Conservation (phyloP, 768 basidiomycete genomes). For the Trametes meyenii region DNA sequence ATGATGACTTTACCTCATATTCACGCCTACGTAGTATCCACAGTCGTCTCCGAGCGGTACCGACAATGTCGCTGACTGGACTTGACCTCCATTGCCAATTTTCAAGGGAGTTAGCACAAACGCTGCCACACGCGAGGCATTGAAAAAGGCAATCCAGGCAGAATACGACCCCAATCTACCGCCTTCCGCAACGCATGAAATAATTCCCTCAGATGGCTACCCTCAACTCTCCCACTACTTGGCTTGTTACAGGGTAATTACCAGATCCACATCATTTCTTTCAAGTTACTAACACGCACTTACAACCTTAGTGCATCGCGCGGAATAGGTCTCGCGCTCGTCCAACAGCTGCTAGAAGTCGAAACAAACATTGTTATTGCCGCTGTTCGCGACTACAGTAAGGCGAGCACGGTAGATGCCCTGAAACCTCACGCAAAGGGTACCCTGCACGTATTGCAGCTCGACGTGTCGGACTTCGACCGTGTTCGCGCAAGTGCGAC, state of each 20-base stretch:
- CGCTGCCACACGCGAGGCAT: too few relatives aligned
- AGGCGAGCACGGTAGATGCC: slow-evolving; percentile 25
- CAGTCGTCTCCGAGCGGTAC: too few relatives aligned
- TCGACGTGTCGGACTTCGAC: slow-evolving; percentile 33
- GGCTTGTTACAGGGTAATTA: not conserved
- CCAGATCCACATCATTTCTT: not conserved
- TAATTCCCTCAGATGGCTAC: not conserved
- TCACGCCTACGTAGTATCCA: too few relatives aligned
- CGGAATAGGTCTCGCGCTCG: slow-evolving; percentile 35
- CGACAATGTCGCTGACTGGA: too few relatives aligned
- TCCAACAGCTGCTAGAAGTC: slow-evolving; percentile 27
- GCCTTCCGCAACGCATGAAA: too few relatives aligned
- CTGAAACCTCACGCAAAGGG: slow-evolving; percentile 29
- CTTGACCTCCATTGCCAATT: too few relatives aligned
- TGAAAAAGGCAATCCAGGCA: too few relatives aligned
- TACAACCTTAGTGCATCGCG: slow-evolving; percentile 7
- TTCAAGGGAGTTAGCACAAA: too few relatives aligned
- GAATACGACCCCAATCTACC: too few relatives aligned
- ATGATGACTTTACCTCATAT: too few relatives aligned
- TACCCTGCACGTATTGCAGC: slow-evolving; percentile 36
- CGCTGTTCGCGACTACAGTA: slow-evolving; percentile 31
- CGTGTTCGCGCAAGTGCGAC: slow-evolving; percentile 31
- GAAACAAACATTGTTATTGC: slow-evolving; percentile 34
- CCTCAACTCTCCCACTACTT: not conserved
- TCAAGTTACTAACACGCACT: not conserved